Evolutionary conservation across 2,329 filamentous ascomycete species (phyloP).

Genomic region (Colletotrichum sp.): DNA sequence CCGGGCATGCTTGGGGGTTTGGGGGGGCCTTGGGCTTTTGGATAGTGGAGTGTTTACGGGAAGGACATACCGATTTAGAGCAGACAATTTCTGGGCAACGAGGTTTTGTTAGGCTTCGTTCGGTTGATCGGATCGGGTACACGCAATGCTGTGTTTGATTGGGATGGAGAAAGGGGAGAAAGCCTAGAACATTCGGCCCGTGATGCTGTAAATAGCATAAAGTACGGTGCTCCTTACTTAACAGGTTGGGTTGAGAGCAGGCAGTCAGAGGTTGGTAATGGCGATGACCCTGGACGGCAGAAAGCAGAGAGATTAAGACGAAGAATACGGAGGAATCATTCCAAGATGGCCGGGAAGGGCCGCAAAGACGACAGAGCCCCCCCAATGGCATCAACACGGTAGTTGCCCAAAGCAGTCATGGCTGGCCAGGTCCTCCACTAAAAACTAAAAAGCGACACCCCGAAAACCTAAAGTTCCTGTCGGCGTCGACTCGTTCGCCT

Average conservation of each 20-base stretch:
- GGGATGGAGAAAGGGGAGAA: neutral
- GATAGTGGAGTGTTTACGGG: neutral
- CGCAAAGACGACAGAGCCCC: neutral
- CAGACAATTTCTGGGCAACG: neutral
- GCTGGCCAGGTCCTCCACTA: neutral
- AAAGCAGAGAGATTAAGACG: neutral
- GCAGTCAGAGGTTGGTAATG: neutral
- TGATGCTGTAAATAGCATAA: neutral
- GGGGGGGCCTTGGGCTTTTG: neutral
- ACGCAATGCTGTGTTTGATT: neutral
- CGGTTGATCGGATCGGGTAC: neutral
- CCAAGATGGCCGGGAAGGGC: neutral
- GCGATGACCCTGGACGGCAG: no score
- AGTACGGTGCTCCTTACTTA: neutral
- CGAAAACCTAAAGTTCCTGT: constrained; percentile 6
- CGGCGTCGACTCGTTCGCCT: neutral
- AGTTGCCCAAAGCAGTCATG: constrained; percentile 6
- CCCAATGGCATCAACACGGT: neutral
- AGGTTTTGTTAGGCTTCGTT: neutral
- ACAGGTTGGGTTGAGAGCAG: neutral
- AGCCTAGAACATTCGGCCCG: neutral
- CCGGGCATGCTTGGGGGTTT: neutral
- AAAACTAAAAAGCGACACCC: neutral
- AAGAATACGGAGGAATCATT: neutral
- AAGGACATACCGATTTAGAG: neutral